Percentiles rank a stretch among this genome's conserved stretches.
phyloP scores from a whole-genome alignment of 2,329 filamentous ascomycete species.

The Diaporthe longicolla region DNA sequence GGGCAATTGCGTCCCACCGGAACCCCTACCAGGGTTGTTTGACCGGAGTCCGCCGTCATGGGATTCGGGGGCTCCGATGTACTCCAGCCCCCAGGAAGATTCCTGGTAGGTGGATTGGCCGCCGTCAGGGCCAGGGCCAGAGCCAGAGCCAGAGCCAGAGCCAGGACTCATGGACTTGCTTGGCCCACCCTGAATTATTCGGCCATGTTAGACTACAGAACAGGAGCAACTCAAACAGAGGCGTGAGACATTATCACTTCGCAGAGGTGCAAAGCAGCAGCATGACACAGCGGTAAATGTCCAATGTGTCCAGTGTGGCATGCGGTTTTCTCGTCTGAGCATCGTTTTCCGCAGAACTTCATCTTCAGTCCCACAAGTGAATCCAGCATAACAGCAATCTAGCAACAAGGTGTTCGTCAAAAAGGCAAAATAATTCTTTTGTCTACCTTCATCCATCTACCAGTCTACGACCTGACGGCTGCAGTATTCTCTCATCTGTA shows the following conservation, averaged over 20 bases:
- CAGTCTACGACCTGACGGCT: constrained; percentile 1
- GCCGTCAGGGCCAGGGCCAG: no score
- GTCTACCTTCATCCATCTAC: constrained; percentile 3
- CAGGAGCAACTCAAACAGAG: no score
- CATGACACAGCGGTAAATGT: no score
- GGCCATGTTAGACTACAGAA: no score
- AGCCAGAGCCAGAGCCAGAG: no score
- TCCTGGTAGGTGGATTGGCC: not conserved
- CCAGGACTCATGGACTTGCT: not conserved
- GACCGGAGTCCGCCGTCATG: not conserved
- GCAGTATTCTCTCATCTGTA: not conserved
- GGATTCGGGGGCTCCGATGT: not conserved
- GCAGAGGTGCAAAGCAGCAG: no score
- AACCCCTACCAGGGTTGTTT: not conserved
- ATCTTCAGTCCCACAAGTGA: not conserved
- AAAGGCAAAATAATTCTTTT: not conserved
- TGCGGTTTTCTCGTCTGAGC: no score
- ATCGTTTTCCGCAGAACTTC: no score
- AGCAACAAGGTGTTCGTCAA: not conserved
- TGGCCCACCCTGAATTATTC: not conserved
- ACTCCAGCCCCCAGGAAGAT: not conserved
- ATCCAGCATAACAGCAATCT: not conserved
- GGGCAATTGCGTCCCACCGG: no score
- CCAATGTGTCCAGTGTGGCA: no score
- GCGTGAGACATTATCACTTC: no score